These are phyloP conservation scores for Aspergillus sp. DNA, from an alignment of 2,329 filamentous ascomycete genomes.

Conservation along the genomic window DNA sequence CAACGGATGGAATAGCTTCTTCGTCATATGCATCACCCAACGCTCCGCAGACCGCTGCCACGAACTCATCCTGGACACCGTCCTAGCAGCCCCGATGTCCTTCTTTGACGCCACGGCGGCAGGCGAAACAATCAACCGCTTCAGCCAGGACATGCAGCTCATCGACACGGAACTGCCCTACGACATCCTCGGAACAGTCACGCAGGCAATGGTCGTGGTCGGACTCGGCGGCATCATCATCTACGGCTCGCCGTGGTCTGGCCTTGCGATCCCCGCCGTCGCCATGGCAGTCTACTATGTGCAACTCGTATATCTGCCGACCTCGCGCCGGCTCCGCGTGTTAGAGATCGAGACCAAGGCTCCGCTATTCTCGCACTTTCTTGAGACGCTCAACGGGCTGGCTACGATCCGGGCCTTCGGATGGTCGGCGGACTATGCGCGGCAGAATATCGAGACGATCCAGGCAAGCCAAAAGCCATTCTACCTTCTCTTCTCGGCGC, in stretches of 20 bases:
- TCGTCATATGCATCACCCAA: not conserved
- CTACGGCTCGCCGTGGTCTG: not conserved
- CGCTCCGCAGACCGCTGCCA: not conserved
- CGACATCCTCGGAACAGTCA: not conserved
- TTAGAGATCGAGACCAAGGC: conserved; percentile 21
- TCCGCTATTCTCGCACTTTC: conserved; percentile 14
- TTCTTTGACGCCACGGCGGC: not conserved
- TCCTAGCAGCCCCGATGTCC: not conserved
- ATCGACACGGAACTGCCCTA: not conserved
- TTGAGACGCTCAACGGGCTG: conserved; percentile 15
- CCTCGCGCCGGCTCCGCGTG: conserved; percentile 17
- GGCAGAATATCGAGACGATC: conserved; percentile 1
- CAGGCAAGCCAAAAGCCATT: conserved; percentile 20
- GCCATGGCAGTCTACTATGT: not conserved
- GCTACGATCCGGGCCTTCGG: conserved; percentile 17
- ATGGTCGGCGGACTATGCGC: conserved; percentile 3
- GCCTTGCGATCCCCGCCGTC: not conserved
- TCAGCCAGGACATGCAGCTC: not conserved
- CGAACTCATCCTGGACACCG: not conserved
- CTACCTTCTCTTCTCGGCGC: conserved; percentile 22
- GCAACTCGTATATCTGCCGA: conserved; percentile 11
- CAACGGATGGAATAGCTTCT: not conserved
- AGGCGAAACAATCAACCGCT: not conserved
- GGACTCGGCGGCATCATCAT: not conserved
- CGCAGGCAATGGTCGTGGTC: not conserved